Conservation (phyloP, 164 flowering plant species). For the Dillenia turbinata region DNA sequence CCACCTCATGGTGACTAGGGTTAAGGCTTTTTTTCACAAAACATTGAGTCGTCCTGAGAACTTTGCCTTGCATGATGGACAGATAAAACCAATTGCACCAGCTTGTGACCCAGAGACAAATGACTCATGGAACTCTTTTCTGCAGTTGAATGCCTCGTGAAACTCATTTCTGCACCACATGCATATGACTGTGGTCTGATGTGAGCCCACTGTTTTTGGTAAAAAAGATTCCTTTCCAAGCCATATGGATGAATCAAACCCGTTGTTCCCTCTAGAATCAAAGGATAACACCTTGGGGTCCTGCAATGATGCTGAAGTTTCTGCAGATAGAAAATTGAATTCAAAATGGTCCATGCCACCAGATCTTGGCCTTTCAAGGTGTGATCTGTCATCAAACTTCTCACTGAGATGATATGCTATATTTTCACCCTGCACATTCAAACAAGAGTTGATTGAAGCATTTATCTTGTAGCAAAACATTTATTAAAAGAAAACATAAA, state of each 20-base stretch:
- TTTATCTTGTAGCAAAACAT: too few species aligned
- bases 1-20: too few species aligned
- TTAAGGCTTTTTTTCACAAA: background rate
- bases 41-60: conserved; percentile 24
- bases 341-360: conserved; percentile 27
- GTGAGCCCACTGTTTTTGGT: conserved; percentile 20
- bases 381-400: conserved; percentile 15
- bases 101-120: conserved; percentile 16
- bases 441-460: too few species aligned
- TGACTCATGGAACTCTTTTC: conserved; percentile 12
- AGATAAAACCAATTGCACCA: conserved; percentile 31
- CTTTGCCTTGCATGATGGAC: conserved; percentile 43
- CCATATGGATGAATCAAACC: conserved; percentile 32
- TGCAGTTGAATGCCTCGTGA: background rate
- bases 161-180: conserved; percentile 45
- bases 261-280: conserved; percentile 19
- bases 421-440: conserved; percentile 22
- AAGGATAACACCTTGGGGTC: conserved; percentile 23
- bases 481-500: too few species aligned
- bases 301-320: conserved; percentile 19
- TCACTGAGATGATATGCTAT: conserved; percentile 12
- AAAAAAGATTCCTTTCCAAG: conserved; percentile 24
- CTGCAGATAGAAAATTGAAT: conserved; percentile 31
- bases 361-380: conserved; percentile 18
- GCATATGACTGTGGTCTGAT: conserved; percentile 24